These are phyloP conservation scores for Scutellaria minor DNA, from an alignment of 257 asterid species.

Conservation along the genomic window DNA sequence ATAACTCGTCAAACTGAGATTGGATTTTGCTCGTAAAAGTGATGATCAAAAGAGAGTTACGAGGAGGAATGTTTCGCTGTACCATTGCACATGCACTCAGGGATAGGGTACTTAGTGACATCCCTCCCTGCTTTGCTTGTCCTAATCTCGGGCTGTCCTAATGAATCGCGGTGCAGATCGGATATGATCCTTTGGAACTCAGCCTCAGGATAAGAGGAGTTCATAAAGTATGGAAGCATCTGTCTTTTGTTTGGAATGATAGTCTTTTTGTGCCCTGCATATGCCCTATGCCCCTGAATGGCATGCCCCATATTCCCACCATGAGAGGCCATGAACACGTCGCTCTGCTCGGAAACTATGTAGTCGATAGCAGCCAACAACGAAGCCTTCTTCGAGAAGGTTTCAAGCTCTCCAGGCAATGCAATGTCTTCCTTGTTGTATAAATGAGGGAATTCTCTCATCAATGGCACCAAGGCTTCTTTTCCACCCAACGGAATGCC, in stretches of 20 bases:
- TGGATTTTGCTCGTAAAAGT: not conserved
- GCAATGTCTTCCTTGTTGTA: conserved; percentile 87
- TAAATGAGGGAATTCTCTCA: conserved; percentile 58
- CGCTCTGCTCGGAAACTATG: conserved; percentile 76
- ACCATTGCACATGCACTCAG: conserved; percentile 84
- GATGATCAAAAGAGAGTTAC: conserved; percentile 19
- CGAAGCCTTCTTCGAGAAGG: conserved; percentile 68
- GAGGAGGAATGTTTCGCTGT: conserved; percentile 32
- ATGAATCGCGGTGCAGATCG: conserved; percentile 67
- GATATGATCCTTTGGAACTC: conserved; percentile 65
- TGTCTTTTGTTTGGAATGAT: conserved; percentile 88
- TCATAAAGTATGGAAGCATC: conserved; percentile 73
- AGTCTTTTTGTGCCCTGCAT: conserved; percentile 83
- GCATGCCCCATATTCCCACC: conserved; percentile 98
- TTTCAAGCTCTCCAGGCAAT: conserved; percentile 74
- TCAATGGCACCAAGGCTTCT: conserved; percentile 70
- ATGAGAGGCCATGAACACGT: conserved; percentile 91
- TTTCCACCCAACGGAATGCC: conserved; percentile 84
- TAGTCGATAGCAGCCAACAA: conserved; percentile 82
- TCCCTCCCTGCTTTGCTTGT: conserved; percentile 67
- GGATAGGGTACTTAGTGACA: conserved; percentile 85
- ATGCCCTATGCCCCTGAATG: conserved; percentile 90
- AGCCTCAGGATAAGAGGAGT: conserved; percentile 60
- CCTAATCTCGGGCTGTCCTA: conserved; percentile 83
- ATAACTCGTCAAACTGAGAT: not conserved